phyloP scores from a whole-genome alignment of 2,329 filamentous ascomycete species.

The Xylariaceae sp. region DNA sequence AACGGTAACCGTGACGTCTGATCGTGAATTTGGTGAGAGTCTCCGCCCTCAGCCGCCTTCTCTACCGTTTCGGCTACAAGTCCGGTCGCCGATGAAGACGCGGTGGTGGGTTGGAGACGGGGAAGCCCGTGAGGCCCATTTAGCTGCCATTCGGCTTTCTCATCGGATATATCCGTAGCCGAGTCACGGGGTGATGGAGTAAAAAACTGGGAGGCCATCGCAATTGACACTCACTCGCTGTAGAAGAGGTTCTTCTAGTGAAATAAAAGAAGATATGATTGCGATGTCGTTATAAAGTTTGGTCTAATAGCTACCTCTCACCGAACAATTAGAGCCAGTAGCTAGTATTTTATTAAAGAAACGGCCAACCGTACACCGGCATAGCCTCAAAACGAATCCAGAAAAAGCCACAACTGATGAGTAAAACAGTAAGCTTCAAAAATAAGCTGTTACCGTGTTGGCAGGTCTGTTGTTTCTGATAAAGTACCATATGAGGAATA shows the following conservation, averaged over 20 bases:
- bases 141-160: not conserved
- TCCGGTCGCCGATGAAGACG: not conserved
- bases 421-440: not conserved
- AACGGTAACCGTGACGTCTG: constrained; percentile 41
- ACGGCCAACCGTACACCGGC: not conserved
- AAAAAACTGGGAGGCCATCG: not conserved
- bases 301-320: not conserved
- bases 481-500: not conserved
- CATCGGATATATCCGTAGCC: not conserved
- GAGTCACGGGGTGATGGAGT: not conserved
- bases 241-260: not conserved
- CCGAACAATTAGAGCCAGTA: not conserved
- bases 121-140: not conserved
- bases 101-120: not conserved
- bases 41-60: not conserved
- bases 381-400: not conserved
- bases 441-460: not conserved
- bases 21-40: not conserved
- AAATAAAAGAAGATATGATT: not conserved
- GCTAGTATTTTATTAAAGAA: not conserved
- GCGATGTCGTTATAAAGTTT: not conserved
- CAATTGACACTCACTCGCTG: not conserved
- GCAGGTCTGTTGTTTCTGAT: not conserved
- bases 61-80: not conserved
- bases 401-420: not conserved